These are phyloP conservation scores for Trichoderma hamatum DNA, from an alignment of 2,329 filamentous ascomycete species.

Conservation along the genomic window DNA sequence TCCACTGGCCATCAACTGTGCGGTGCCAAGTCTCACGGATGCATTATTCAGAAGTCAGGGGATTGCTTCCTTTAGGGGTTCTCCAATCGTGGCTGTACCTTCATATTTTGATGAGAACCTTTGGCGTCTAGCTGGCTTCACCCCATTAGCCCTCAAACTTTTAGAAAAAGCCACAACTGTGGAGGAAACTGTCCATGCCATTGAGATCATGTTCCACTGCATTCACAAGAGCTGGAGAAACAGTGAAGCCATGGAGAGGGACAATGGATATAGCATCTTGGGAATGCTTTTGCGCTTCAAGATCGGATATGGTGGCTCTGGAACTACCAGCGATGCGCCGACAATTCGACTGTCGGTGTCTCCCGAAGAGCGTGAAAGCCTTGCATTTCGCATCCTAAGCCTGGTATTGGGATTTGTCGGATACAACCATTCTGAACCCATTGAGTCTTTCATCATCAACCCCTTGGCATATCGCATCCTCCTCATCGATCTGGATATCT, in stretches of 20 bases:
- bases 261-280: constrained; percentile 89
- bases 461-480: constrained; percentile 91
- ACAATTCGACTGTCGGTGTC: constrained; percentile 50
- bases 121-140: constrained; percentile 91
- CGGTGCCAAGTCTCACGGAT: constrained; percentile 84
- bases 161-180: constrained; percentile 74
- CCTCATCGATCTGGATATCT: constrained; percentile 89
- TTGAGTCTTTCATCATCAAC: constrained; percentile 92
- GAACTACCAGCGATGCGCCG: constrained; percentile 36
- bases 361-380: constrained; percentile 56
- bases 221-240: constrained; percentile 94
- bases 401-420: constrained; percentile 85
- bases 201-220: constrained; percentile 82
- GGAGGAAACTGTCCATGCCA: constrained; percentile 72
- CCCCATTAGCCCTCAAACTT: constrained; percentile 80
- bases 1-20: constrained; percentile 83
- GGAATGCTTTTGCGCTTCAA: constrained; percentile 83
- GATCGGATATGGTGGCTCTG: constrained; percentile 58
- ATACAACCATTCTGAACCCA: constrained; percentile 76
- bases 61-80: constrained; percentile 78
- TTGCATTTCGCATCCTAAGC: constrained; percentile 68
- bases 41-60: constrained; percentile 81
- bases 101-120: constrained; percentile 87
- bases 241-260: constrained; percentile 96
- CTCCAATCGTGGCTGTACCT: constrained; percentile 78